These are phyloP conservation scores for Cryphonectria radicalis DNA, from an alignment of 2,329 filamentous ascomycete genomes.

Conservation along the genomic window DNA sequence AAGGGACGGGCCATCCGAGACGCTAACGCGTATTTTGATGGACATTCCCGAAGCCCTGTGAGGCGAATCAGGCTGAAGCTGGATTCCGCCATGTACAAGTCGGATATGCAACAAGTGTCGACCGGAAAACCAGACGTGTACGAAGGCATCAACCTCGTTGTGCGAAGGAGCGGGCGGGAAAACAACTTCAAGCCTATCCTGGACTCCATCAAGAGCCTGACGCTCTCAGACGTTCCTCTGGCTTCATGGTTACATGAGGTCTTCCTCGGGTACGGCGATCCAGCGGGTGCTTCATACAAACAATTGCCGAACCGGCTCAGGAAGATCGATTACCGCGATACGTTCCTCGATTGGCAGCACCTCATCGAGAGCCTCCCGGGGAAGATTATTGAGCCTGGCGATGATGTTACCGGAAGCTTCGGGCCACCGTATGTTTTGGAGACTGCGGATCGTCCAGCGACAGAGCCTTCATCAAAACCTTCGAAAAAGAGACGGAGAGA, in stretches of 20 bases:
- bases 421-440: conserved; percentile 87
- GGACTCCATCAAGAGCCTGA: conserved; percentile 86
- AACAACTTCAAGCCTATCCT: conserved; percentile 97
- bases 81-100: conserved; percentile 76
- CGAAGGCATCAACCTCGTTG: conserved; percentile 80
- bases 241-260: conserved; percentile 95
- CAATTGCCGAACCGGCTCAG: conserved; percentile 77
- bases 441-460: conserved; percentile 58
- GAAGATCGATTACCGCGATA: conserved; percentile 88
- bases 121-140: conserved; percentile 80
- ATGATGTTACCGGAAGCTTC: conserved; percentile 73
- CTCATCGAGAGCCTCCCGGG: conserved; percentile 88
- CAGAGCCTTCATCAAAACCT: conserved; percentile 58
- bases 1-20: conserved; percentile 76
- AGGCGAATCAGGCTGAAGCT: conserved; percentile 80
- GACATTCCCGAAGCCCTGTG: conserved; percentile 61
- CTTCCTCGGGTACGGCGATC: conserved; percentile 96
- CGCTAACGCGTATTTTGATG: conserved; percentile 63
- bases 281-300: conserved; percentile 83
- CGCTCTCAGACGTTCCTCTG: conserved; percentile 81
- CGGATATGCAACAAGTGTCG: conserved; percentile 69
- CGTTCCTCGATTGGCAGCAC: conserved; percentile 95
- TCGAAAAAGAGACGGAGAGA: conserved; percentile 89
- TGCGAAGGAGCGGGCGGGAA: conserved; percentile 82
- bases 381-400: conserved; percentile 79